Percentiles rank a stretch among this genome's conserved stretches.
Conservation (phyloP, 225 moss, liverwort and hornwort genomes). For the Lunularia cruciata region DNA sequence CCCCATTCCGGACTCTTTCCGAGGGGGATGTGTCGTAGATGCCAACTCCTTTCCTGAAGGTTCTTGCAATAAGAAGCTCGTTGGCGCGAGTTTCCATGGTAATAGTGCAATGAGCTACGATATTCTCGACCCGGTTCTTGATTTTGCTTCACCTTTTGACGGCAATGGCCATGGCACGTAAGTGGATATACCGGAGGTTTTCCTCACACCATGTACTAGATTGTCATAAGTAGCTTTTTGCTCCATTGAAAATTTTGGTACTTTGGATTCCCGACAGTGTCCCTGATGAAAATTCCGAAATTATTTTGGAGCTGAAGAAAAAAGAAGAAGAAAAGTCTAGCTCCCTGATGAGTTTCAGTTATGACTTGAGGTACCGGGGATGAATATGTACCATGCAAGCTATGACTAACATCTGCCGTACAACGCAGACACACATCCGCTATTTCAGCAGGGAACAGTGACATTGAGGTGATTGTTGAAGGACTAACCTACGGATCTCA, state of each 20-base stretch:
- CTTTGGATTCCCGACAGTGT: too few relatives aligned
- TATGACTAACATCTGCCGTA: neutral
- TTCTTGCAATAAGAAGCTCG: conserved; percentile 21
- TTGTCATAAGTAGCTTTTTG: too few relatives aligned
- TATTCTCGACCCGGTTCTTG: neutral
- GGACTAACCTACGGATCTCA: conserved; percentile 9
- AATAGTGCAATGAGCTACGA: neutral
- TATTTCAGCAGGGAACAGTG: conserved; percentile 14
- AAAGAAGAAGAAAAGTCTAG: too few relatives aligned
- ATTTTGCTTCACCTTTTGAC: conserved; percentile 13
- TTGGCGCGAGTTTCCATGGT: conserved; percentile 7
- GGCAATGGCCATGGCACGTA: conserved; percentile 24
- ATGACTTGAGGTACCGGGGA: too few relatives aligned
- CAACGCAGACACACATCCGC: conserved; percentile 19
- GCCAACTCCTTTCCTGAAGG: neutral
- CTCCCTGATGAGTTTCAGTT: too few relatives aligned
- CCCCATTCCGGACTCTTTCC: conserved; percentile 2
- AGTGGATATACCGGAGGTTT: too few relatives aligned
- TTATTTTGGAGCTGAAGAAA: too few relatives aligned
- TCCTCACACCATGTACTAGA: too few relatives aligned
- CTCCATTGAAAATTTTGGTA: too few relatives aligned
- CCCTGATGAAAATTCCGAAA: too few relatives aligned
- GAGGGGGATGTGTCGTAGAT: neutral
- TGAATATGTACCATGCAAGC: too few relatives aligned
- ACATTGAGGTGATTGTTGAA: neutral